These are phyloP conservation scores for Pseudoneurospora amorphoporcata DNA, from an alignment of 495 filamentous ascomycete genomes.

Conservation along the genomic window DNA sequence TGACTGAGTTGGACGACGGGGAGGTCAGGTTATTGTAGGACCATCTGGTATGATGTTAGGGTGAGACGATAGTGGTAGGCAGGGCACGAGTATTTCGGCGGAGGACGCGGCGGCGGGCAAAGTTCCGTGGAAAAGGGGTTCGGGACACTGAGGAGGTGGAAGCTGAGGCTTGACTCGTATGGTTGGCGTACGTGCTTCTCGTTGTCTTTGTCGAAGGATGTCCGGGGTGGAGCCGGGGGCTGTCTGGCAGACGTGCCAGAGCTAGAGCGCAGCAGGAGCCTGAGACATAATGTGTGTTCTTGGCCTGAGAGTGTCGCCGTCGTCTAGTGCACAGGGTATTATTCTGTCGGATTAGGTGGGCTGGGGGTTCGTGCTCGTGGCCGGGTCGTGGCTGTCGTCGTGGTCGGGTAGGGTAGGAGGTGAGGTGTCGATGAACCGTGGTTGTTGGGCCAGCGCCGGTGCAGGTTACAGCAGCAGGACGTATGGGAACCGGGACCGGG, in stretches of 20 bases:
- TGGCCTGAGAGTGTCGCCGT: background rate
- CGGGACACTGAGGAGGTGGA: background rate
- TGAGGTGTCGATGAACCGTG: background rate
- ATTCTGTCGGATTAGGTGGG: background rate
- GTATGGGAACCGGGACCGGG: background rate
- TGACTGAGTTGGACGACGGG: conserved; percentile 10
- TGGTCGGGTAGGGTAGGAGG: background rate
- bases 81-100: background rate
- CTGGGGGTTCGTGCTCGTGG: background rate
- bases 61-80: background rate
- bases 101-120: background rate
- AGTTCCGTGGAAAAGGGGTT: background rate
- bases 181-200: background rate
- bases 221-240: background rate
- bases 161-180: background rate
- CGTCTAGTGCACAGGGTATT: background rate
- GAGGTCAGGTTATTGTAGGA: background rate
- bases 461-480: background rate
- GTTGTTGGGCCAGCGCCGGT: background rate
- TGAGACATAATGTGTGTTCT: conserved; percentile 37
- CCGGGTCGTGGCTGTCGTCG: background rate
- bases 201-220: background rate
- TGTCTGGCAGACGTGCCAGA: conserved; percentile 39
- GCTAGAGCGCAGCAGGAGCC: conserved; percentile 35
- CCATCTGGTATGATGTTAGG: background rate